Conservation (phyloP, 2,329 filamentous ascomycete genomes). For the Trichoderma aggressivum region DNA sequence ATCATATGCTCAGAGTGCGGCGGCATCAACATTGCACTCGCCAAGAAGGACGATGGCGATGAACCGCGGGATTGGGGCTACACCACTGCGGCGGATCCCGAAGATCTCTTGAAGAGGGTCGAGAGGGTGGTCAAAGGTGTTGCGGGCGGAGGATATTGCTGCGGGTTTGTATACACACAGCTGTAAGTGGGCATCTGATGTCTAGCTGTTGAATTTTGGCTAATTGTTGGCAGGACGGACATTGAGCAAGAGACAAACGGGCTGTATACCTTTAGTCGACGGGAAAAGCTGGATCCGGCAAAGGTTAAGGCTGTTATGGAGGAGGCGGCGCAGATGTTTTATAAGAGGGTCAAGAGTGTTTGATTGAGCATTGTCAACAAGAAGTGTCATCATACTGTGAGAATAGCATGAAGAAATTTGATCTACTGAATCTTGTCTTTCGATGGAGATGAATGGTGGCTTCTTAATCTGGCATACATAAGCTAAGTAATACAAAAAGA, state of each 20-base stretch:
- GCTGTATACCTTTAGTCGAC: slow-evolving; percentile 59
- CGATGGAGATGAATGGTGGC: neutral
- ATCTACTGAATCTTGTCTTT: neutral
- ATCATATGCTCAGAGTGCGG: slow-evolving; percentile 67
- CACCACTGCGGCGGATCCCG: slow-evolving; percentile 59
- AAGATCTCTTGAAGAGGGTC: slow-evolving; percentile 57
- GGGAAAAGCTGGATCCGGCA: slow-evolving; percentile 56
- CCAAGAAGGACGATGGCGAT: slow-evolving; percentile 28
- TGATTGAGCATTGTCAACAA: neutral
- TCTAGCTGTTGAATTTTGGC: neutral
- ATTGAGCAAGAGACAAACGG: slow-evolving; percentile 70
- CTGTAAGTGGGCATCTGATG: slow-evolving; percentile 40
- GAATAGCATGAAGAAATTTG: neutral
- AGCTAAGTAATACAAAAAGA: neutral
- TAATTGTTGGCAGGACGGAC: slow-evolving; percentile 39
- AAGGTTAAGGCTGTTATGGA: slow-evolving; percentile 58
- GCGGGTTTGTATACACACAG: slow-evolving; percentile 65
- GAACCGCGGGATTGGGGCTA: slow-evolving; percentile 62
- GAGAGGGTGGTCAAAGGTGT: slow-evolving; percentile 58
- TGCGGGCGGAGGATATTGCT: slow-evolving; percentile 53
- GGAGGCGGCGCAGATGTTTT: slow-evolving; percentile 47
- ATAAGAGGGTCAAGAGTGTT: slow-evolving; percentile 25
- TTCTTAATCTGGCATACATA: neutral
- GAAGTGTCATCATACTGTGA: neutral
- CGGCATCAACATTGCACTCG: slow-evolving; percentile 61